Conservation (phyloP, 208 protist species). For the Trypanosoma conorhini region DNA sequence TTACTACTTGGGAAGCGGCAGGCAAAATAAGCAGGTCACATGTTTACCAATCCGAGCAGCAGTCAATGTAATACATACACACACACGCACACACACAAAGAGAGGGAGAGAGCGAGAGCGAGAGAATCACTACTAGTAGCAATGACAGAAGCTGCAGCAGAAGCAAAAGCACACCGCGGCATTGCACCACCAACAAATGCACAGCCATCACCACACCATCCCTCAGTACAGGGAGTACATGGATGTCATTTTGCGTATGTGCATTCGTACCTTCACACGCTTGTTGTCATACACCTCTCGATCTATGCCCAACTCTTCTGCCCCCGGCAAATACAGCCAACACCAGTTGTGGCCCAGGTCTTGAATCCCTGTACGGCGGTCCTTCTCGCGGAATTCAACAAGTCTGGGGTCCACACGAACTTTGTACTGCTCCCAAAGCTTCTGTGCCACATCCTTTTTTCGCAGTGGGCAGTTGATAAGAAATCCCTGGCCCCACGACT, state of each 20-base stretch:
- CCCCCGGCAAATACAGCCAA: constrained; percentile 91
- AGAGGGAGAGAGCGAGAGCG: neutral
- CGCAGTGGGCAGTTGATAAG: constrained; percentile 89
- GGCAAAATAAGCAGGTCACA: neutral
- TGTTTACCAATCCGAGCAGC: neutral
- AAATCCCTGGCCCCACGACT: constrained; percentile 91
- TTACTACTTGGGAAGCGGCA: neutral
- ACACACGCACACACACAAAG: neutral
- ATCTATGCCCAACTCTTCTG: constrained; percentile 88
- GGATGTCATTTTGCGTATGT: constrained; percentile 85
- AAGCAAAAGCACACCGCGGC: neutral
- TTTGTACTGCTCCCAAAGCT: constrained; percentile 94
- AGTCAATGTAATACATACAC: too few species aligned
- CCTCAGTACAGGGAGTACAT: constrained; percentile 71
- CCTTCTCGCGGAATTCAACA: constrained; percentile 89
- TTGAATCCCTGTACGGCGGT: constrained; percentile 88
- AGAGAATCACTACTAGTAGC: too few species aligned
- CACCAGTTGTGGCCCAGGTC: constrained; percentile 93
- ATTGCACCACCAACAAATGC: neutral
- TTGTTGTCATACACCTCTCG: constrained; percentile 94
- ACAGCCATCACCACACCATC: neutral
- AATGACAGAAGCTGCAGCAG: neutral
- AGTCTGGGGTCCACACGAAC: constrained; percentile 85
- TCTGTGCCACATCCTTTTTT: constrained; percentile 88
- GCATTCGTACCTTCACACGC: constrained; percentile 92